Conservation (phyloP, 192 early-diverging fungal species). For the Backusella liffmaniae region DNA sequence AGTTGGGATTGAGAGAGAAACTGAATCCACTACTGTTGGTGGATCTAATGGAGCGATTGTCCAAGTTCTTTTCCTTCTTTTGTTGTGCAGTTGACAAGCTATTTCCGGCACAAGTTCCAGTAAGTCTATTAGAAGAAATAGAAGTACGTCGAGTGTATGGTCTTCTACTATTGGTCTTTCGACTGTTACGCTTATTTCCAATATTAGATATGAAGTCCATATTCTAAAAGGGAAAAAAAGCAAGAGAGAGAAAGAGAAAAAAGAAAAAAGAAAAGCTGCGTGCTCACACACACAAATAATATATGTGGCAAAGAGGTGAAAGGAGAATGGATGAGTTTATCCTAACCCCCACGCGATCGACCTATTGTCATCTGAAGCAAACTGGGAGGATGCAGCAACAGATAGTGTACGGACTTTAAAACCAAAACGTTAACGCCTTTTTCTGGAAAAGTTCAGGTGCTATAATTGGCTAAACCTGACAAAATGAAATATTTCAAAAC, state of each 20-base stretch:
- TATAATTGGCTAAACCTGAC: background rate
- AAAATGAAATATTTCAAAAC: background rate
- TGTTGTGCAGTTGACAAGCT: background rate
- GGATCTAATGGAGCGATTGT: background rate
- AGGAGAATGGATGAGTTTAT: constrained; percentile 5
- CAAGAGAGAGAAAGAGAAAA: background rate
- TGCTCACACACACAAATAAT: background rate
- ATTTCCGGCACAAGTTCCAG: background rate
- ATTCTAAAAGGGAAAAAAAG: background rate
- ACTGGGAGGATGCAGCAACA: background rate
- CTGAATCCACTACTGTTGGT: constrained; percentile 5
- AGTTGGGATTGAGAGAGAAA: background rate
- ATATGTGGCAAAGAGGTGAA: background rate
- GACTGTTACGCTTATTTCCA: constrained; percentile 13
- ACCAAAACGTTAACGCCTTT: background rate
- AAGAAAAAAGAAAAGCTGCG: background rate
- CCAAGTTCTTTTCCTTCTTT: background rate
- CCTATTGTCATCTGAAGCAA: constrained; percentile 3
- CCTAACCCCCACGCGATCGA: background rate
- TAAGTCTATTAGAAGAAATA: background rate
- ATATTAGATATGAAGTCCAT: constrained; percentile 19
- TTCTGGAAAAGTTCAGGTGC: background rate
- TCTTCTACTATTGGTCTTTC: constrained; percentile 11
- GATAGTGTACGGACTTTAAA: background rate
- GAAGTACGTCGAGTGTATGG: constrained; percentile 14